These are phyloP conservation scores for Mycena sp. DNA, from an alignment of 1,284 basidiomycete species.

Conservation along the genomic window DNA sequence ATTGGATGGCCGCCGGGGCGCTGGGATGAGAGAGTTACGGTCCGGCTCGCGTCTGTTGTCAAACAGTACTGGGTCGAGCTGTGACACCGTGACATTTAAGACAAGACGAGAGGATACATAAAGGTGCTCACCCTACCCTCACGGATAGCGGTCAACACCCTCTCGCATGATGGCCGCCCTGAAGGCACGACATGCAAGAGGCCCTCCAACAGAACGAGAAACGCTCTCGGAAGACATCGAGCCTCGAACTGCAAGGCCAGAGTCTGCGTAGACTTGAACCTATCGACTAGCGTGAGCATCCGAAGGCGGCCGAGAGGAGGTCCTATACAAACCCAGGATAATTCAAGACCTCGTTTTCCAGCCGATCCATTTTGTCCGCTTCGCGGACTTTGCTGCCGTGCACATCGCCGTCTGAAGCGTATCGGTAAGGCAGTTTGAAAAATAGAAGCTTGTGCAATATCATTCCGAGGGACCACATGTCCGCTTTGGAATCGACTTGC, in stretches of 20 bases:
- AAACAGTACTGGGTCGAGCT: slow-evolving; percentile 15
- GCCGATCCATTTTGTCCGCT: slow-evolving; percentile 64
- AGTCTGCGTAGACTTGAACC: slow-evolving; percentile 69
- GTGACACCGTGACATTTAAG: not conserved
- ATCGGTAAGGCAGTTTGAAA: slow-evolving; percentile 83
- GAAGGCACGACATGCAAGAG: slow-evolving; percentile 71
- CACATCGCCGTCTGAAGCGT: slow-evolving; percentile 62
- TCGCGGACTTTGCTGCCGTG: slow-evolving; percentile 56
- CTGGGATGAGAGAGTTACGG: slow-evolving; percentile 14
- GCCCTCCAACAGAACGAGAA: slow-evolving; percentile 77
- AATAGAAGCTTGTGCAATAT: slow-evolving; percentile 92
- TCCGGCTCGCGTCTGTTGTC: not conserved
- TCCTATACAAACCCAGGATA: slow-evolving; percentile 72
- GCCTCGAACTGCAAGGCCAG: slow-evolving; percentile 64
- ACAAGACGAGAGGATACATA: not conserved
- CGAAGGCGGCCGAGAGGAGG: not conserved
- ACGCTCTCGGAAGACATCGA: slow-evolving; percentile 73
- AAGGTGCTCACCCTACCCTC: slow-evolving; percentile 66
- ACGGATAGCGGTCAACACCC: slow-evolving; percentile 69
- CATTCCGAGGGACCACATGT: slow-evolving; percentile 92
- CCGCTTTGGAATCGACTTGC: slow-evolving; percentile 88
- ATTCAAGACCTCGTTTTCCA: slow-evolving; percentile 78
- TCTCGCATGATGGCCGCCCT: slow-evolving; percentile 75
- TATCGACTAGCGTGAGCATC: slow-evolving; percentile 37
- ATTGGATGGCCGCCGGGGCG: slow-evolving; percentile 8